These are phyloP conservation scores for Globisporangium megalacanthum DNA, from an alignment of 352 stramenopile genomes.

Conservation along the genomic window DNA sequence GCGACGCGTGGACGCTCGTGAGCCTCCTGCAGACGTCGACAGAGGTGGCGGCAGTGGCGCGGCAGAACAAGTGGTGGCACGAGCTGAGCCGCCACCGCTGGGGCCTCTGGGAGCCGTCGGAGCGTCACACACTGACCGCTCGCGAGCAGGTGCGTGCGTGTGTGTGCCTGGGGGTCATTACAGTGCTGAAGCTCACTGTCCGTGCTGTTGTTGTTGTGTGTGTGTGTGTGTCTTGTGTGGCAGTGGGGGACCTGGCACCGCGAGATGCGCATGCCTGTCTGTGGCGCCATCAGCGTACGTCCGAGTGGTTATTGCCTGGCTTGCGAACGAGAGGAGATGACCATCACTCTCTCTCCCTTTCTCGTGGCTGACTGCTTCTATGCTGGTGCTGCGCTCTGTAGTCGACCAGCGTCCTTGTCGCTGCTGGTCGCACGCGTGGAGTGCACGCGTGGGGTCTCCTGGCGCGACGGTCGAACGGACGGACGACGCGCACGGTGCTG, in stretches of 20 bases:
- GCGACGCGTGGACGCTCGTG: constrained; percentile 46
- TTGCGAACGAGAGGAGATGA: no score
- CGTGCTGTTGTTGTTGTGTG: constrained; percentile 1
- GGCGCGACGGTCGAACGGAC: constrained; percentile 46
- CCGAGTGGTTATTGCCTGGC: background rate
- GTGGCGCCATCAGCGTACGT: constrained; percentile 27
- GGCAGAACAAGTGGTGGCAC: constrained; percentile 27
- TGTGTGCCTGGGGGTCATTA: background rate
- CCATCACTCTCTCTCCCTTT: no score
- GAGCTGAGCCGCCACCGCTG: constrained; percentile 29
- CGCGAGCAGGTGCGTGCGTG: constrained; percentile 3
- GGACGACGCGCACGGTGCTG: constrained; percentile 46
- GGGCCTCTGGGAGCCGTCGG: constrained; percentile 10
- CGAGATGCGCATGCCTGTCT: constrained; percentile 33
- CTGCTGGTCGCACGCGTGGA: constrained; percentile 18
- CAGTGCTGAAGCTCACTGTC: background rate
- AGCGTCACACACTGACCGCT: constrained; percentile 2
- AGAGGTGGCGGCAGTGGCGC: constrained; percentile 18
- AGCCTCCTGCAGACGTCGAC: constrained; percentile 26
- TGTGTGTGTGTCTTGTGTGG: no score
- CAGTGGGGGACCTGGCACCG: constrained; percentile 34
- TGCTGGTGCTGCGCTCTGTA: constrained; percentile 7
- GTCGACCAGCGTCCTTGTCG: constrained; percentile 24
- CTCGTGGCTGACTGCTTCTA: background rate
- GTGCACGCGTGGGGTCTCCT: constrained; percentile 39